phyloP scores from a whole-genome alignment of 495 filamentous ascomycete species.

The Baudoinia panamericana region DNA sequence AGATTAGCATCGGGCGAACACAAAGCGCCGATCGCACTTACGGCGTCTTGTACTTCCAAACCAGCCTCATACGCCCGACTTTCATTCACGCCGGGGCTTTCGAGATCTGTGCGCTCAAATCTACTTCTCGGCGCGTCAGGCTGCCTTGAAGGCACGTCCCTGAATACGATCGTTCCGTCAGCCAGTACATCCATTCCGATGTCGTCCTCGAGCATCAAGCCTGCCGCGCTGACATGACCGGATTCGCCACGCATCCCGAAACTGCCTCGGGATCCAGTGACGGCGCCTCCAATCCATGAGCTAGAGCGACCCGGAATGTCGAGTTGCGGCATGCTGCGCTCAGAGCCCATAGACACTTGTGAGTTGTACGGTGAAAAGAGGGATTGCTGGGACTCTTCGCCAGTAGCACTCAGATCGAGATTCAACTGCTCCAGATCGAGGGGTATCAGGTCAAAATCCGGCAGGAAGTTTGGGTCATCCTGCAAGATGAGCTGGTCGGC shows the following conservation, averaged over 20 bases:
- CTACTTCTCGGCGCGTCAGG: slow-evolving; percentile 1
- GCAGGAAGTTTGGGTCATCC: slow-evolving; percentile 80
- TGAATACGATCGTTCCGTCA: slow-evolving; percentile 42
- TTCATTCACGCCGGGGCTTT: slow-evolving; percentile 18
- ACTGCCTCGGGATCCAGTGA: slow-evolving; percentile 23
- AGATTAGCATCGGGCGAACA: background rate
- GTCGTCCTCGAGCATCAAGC: slow-evolving; percentile 44
- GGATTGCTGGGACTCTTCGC: slow-evolving; percentile 26
- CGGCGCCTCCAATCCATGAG: slow-evolving; percentile 20
- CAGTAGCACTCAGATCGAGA: slow-evolving; percentile 24
- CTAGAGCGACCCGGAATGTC: slow-evolving; percentile 21
- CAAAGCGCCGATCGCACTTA: slow-evolving; percentile 9
- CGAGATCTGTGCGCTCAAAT: background rate
- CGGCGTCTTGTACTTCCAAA: slow-evolving; percentile 19
- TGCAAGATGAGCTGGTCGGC: slow-evolving; percentile 63
- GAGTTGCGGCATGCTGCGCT: slow-evolving; percentile 24
- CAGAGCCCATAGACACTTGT: slow-evolving; percentile 24
- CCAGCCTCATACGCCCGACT: slow-evolving; percentile 32
- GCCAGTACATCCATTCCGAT: slow-evolving; percentile 46
- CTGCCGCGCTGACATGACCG: slow-evolving; percentile 9
- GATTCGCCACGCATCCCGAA: slow-evolving; percentile 29
- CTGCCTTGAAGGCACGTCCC: slow-evolving; percentile 6
- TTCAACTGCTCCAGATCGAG: slow-evolving; percentile 43
- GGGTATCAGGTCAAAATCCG: slow-evolving; percentile 46
- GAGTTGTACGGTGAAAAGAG: slow-evolving; percentile 28